Base-by-base conservation (phyloP, 305 asterid genomes). In the Solanum chacoense region DNA sequence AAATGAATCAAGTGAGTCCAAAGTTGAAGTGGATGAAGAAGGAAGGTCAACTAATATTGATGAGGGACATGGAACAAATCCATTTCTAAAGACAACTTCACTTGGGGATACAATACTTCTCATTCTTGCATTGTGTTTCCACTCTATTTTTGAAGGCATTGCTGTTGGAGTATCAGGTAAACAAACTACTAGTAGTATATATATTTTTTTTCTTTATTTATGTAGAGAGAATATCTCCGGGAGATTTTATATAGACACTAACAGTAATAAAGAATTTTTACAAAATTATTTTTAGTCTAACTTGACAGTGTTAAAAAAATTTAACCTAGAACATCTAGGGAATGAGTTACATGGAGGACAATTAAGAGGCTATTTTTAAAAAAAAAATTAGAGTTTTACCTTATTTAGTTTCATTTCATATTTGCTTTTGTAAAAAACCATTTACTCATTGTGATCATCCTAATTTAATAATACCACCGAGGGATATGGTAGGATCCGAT, bases 71-170 rank as follows among this genome's bases (percentile, higher is more conserved):
- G 32, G 38, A 42, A 8, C 26, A 22, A 89, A 89, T 88, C 95
- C 95, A 22, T 93, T 94, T 6, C 55, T 88, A 11, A 91, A 59
- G 94, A 94, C 98, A 31, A 36, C 90, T 6, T 93, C 95, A 0
- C 45, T 93, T 59, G 94, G 98, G 5, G 99, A 96, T 80, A 91
- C 96, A 11, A 69, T 96, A 28, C 95, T 97, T 85, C 96, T 97
- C 20, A 95, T 97, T 80, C 40, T 94, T 2, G 99, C 99, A 7
- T 88, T 97, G 90, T 97, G 99, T 91, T 97, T 95, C 76, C 98
- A 97, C 93, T 97, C 99, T 6, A 89, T 97, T 81, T 97, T 97
- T 89, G 98, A 97, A 92, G 99, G 99, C 91, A 95, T 97, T 50
- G 99, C 98, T 38, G 98, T 97, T 79, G 99, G 99, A 71, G 97